A percentile compares a stretch with the other conserved stretches of the same genome.
Conservation (phyloP, 31 red algal species). For the Asparagopsis taxiformis region DNA sequence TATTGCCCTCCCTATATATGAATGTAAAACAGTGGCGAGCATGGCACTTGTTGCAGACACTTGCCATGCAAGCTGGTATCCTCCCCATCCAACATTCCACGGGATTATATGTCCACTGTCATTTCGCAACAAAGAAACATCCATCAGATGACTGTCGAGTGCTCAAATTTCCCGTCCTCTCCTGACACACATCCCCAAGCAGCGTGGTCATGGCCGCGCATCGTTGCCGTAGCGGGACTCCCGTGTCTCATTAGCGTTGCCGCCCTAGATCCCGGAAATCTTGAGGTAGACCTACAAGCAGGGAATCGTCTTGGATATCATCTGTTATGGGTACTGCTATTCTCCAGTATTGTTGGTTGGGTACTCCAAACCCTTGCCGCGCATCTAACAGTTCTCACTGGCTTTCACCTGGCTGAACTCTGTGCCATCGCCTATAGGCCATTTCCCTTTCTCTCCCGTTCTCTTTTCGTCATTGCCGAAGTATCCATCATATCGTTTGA, state of each 20-base stretch:
- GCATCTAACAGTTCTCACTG: slow-evolving; percentile 77
- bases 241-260: slow-evolving; percentile 78
- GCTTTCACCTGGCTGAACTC: slow-evolving; percentile 75
- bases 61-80: too few species aligned
- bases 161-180: too few species aligned
- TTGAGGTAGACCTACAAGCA: slow-evolving; percentile 85
- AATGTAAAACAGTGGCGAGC: too few species aligned
- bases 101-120: too few species aligned
- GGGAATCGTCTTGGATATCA: slow-evolving; percentile 73
- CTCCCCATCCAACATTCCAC: too few species aligned
- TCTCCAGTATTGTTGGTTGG: slow-evolving; percentile 71
- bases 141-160: too few species aligned
- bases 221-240: slow-evolving; percentile 41
- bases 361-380: slow-evolving; percentile 81
- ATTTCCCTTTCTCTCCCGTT: slow-evolving; percentile 17
- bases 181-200: too few species aligned
- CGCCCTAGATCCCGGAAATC: slow-evolving; percentile 95
- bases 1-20: too few species aligned
- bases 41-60: too few species aligned
- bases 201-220: slow-evolving; percentile 18
- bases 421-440: slow-evolving; percentile 55
- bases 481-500: slow-evolving; percentile 87
- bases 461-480: slow-evolving; percentile 70
- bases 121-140: too few species aligned
- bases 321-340: slow-evolving; percentile 86